Conservation (phyloP, 2,329 filamentous ascomycete species). For the Ophiostoma piceae region DNA sequence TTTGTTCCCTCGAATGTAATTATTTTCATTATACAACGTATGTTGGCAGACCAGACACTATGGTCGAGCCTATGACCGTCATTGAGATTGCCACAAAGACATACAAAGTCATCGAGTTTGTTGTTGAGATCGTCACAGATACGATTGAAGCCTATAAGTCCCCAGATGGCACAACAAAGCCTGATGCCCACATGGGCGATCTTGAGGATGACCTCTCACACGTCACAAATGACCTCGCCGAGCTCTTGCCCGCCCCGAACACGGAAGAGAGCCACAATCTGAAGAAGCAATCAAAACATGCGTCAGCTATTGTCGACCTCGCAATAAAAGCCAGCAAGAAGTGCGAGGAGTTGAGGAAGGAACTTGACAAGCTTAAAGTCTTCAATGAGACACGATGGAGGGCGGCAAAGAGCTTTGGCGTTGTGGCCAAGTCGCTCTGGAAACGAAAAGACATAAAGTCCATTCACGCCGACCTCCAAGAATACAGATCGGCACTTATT, state of each 20-base stretch:
- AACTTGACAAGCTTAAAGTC: background rate
- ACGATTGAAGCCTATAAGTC: background rate
- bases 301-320: background rate
- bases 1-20: too few relatives aligned
- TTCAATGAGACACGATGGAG: background rate
- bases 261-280: background rate
- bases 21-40: too few relatives aligned
- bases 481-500: too few relatives aligned
- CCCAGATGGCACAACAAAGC: background rate
- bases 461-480: too few relatives aligned
- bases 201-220: background rate
- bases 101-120: background rate
- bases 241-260: background rate
- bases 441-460: background rate
- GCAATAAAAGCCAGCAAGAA: background rate
- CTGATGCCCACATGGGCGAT: background rate
- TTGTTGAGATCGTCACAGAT: background rate
- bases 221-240: background rate
- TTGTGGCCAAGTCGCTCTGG: background rate
- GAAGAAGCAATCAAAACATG: background rate
- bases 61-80: background rate
- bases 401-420: background rate
- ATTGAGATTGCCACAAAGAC: background rate
- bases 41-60: background rate
- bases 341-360: background rate